Evolutionary conservation across 805 yeast genomes (phyloP).

Genomic region (Metschnikowia lunata): DNA sequence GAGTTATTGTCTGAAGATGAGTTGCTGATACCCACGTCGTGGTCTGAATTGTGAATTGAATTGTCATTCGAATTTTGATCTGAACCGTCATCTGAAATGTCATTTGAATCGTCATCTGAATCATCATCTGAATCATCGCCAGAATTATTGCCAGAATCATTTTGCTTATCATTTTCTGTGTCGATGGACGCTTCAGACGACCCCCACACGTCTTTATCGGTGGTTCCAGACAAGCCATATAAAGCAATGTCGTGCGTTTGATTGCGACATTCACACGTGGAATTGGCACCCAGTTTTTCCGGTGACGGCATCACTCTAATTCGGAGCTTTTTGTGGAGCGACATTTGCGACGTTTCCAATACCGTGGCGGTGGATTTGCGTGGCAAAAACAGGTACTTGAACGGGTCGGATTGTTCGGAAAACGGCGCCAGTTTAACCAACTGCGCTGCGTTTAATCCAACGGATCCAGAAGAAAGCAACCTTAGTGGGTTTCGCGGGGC

Average conservation of each 20-base stretch:
- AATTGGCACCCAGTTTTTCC: not conserved
- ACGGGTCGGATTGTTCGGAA: slow-evolving; percentile 5
- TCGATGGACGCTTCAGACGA: slow-evolving; percentile 25
- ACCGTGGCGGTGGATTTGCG: slow-evolving; percentile 37
- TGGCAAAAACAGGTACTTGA: slow-evolving; percentile 8
- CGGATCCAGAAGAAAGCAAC: slow-evolving; percentile 23
- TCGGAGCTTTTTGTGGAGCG: slow-evolving; percentile 41
- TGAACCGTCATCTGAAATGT: too few relatives aligned
- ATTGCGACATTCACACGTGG: not conserved
- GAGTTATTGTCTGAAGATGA: slow-evolving; percentile 1
- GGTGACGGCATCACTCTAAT: slow-evolving; percentile 27
- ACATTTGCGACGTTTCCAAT: slow-evolving; percentile 29
- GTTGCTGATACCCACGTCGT: not conserved
- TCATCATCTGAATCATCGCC: not conserved
- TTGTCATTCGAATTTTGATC: too few relatives aligned
- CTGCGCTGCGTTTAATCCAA: not conserved
- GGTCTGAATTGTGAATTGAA: not conserved
- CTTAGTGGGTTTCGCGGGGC: slow-evolving; percentile 21
- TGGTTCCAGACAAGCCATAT: not conserved
- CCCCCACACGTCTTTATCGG: slow-evolving; percentile 17
- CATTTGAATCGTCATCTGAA: too few relatives aligned
- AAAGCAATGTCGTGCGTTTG: not conserved
- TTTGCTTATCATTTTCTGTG: slow-evolving; percentile 17
- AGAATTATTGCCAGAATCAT: slow-evolving; percentile 3
- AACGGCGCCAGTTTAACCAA: slow-evolving; percentile 3